Evolutionary conservation across 805 yeast genomes (phyloP), one percentile per base, ranked within the genome.

Genomic region (Metschnikowia chrysomelidarum): DNA sequence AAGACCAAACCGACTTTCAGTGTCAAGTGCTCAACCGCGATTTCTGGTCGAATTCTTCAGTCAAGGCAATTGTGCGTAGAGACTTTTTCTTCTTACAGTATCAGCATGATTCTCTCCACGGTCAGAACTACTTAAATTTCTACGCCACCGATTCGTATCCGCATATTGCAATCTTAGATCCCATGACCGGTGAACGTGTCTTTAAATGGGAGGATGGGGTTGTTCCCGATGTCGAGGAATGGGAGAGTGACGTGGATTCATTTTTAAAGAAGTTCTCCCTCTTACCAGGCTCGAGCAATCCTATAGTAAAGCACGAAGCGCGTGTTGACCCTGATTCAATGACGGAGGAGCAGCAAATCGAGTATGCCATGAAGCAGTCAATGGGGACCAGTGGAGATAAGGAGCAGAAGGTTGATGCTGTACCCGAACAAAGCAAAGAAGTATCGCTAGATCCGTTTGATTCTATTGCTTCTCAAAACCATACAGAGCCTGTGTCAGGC

Each of bases 21-120:
- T 89, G 97, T 53, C 98, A 91, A 56, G 80, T 84, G 20, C 63
- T 93, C 35, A 93, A 93, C 59, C 74, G 99, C 41, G 99, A 93
- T 59, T 78, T 93, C 43, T 93, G 98, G 98, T 77, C 93, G 12
- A 73, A 82, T 30, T 45, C 60, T 10, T 70, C 71, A 2, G 71
- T 93, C 14, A 88, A 86, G 55, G 73, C 71, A 12, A 48, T 77
- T 2, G 80, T 93, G 3, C 66, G 67, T 24, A 78, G 75, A 17
- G 71, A 82, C 56, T 93, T 93, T 50, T 59, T 91, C 4, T 91
- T 93, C 52, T 60, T 93, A 39, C 98, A 93, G 59, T 91, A 83
- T 56, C 88, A 83, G 43, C 71, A 71, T 32, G 94, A 85, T 50
- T 80, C 93, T 2, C 75, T 76, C 6, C 80, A 76, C 41, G 98